A percentile compares a stretch with the other conserved stretches of the same genome.
phyloP scores from a whole-genome alignment of 108 stramenopile species.

The Schizochytrium sp. region DNA sequence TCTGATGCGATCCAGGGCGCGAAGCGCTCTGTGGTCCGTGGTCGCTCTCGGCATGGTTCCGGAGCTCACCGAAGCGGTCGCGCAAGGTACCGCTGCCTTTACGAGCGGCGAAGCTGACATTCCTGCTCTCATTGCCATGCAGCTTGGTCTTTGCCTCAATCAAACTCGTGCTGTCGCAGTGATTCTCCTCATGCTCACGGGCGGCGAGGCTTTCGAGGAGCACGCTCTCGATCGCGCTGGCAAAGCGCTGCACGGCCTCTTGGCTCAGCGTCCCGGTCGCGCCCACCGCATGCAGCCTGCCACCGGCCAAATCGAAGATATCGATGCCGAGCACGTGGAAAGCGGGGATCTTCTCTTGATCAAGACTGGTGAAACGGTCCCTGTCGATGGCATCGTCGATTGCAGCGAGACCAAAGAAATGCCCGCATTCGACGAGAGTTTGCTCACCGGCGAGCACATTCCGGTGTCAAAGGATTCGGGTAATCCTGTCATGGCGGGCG shows the following conservation, averaged over 20 bases:
- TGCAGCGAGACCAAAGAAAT: neutral
- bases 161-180: neutral
- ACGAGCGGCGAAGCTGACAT: neutral
- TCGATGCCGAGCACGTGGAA: neutral
- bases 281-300: neutral
- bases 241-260: neutral
- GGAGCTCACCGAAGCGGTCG: neutral
- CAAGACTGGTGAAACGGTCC: neutral
- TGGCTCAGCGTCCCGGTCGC: neutral
- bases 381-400: neutral
- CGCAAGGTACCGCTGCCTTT: neutral
- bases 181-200: neutral
- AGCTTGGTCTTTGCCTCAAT: neutral
- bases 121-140: slow-evolving; percentile 7
- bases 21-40: neutral
- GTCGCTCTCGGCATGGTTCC: neutral
- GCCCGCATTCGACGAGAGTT: neutral
- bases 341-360: neutral
- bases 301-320: neutral
- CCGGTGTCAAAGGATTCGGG: neutral
- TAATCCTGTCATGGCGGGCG: neutral
- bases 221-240: neutral
- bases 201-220: slow-evolving; percentile 5
- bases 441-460: neutral
- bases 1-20: neutral